Conservation (phyloP, 148 eudicot genomes). For the Nepenthes gracilis region DNA sequence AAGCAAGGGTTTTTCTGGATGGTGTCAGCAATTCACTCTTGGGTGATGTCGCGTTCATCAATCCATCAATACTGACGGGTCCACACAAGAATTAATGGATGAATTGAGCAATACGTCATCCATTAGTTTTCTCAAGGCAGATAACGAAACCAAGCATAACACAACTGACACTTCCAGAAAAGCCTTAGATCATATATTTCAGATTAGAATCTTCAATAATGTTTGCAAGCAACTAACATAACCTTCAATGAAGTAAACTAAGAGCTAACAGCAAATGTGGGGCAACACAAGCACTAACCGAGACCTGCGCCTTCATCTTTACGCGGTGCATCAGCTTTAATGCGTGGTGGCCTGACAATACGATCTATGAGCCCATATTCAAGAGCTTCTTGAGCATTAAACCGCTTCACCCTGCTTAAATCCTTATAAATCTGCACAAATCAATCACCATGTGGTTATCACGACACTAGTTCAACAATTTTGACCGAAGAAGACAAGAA, state of each 20-base stretch:
- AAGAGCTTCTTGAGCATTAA: slow-evolving; percentile 71
- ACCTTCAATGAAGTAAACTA: background rate
- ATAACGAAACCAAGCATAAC: too few relatives aligned
- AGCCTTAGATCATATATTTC: too few relatives aligned
- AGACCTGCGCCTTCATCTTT: slow-evolving; percentile 51
- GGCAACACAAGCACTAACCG: slow-evolving; percentile 31
- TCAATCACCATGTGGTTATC: slow-evolving; percentile 4
- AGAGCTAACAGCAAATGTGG: slow-evolving; percentile 2
- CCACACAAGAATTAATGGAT: too few relatives aligned
- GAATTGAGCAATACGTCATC: too few relatives aligned
- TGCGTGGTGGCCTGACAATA: slow-evolving; percentile 54
- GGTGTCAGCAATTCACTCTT: too few relatives aligned
- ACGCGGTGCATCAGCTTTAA: slow-evolving; percentile 47
- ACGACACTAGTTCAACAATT: background rate
- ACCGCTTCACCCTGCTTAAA: slow-evolving; percentile 43
- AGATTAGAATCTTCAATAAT: too few relatives aligned
- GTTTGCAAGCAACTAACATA: background rate
- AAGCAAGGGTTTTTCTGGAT: too few relatives aligned
- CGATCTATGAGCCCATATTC: slow-evolving; percentile 91
- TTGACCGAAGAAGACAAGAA: background rate
- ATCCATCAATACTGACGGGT: too few relatives aligned
- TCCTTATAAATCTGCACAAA: slow-evolving; percentile 63
- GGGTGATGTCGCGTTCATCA: too few relatives aligned
- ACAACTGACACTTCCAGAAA: background rate
- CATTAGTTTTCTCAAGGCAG: too few relatives aligned